Percentiles rank a stretch among this genome's conserved stretches.
Conservation (phyloP, 2,329 filamentous ascomycete species). For the Diaporthe sp. region DNA sequence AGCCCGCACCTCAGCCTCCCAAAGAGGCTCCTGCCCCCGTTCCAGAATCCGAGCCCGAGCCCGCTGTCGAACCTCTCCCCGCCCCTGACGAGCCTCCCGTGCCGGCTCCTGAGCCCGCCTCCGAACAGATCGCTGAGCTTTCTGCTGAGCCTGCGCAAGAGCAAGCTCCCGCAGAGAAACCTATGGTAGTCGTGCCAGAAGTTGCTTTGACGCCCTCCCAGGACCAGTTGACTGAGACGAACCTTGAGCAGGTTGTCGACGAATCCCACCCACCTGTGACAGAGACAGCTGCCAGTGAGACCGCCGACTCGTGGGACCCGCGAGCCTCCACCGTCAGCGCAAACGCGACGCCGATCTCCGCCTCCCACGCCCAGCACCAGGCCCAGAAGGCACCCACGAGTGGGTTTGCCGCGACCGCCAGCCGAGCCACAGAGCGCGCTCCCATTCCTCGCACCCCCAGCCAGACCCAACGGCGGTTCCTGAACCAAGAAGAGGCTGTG, state of each 20-base stretch:
- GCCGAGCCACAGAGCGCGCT: constrained; percentile 79
- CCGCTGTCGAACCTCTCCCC: constrained; percentile 52
- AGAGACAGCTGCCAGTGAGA: constrained; percentile 88
- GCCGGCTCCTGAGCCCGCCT: constrained; percentile 55
- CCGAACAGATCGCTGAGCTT: constrained; percentile 53
- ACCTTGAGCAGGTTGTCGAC: constrained; percentile 92
- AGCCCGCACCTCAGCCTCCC: constrained; percentile 67
- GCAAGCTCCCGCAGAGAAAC: constrained; percentile 50
- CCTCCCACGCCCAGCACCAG: constrained; percentile 73
- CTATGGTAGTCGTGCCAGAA: constrained; percentile 63
- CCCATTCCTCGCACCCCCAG: constrained; percentile 76
- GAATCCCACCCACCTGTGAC: constrained; percentile 82
- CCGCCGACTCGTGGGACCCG: constrained; percentile 87
- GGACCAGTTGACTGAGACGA: constrained; percentile 89
- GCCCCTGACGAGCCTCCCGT: constrained; percentile 44
- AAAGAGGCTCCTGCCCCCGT: constrained; percentile 64
- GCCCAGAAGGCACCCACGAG: constrained; percentile 73
- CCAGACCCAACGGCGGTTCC: constrained; percentile 82
- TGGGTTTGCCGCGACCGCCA: constrained; percentile 84
- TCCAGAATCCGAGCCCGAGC: constrained; percentile 60
- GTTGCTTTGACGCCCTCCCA: constrained; percentile 76
- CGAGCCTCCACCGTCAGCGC: constrained; percentile 71
- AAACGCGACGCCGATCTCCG: constrained; percentile 76
- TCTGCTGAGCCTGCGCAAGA: constrained; percentile 47
- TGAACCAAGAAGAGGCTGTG: constrained; percentile 97